phyloP scores from a whole-genome alignment of 768 basidiomycete species.

The Collybia mongolica region DNA sequence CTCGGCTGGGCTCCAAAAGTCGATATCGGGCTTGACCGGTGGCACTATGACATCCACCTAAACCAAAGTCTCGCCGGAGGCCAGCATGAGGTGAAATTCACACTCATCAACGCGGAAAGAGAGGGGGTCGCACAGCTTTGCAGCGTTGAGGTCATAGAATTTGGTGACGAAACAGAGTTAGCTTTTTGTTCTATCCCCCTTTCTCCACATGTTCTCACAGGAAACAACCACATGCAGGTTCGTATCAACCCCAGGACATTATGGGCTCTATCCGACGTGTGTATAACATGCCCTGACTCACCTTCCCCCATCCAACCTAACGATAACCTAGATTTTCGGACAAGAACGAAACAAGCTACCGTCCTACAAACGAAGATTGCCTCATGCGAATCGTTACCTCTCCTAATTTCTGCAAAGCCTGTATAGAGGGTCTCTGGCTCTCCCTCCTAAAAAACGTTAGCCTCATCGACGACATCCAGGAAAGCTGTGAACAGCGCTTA shows the following conservation, averaged over 20 bases:
- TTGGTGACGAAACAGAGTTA: slow-evolving; percentile 61
- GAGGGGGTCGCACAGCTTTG: slow-evolving; percentile 71
- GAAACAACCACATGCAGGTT: slow-evolving; percentile 44
- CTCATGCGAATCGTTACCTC: slow-evolving; percentile 74
- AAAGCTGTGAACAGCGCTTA: slow-evolving; percentile 30
- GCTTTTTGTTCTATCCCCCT: not conserved
- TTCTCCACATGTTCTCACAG: not conserved
- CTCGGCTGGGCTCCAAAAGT: slow-evolving; percentile 57
- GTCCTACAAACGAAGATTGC: slow-evolving; percentile 83
- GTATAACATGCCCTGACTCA: slow-evolving; percentile 18
- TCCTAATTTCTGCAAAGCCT: slow-evolving; percentile 74
- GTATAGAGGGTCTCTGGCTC: slow-evolving; percentile 73
- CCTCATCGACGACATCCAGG: slow-evolving; percentile 56
- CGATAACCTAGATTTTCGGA: slow-evolving; percentile 53
- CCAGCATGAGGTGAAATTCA: slow-evolving; percentile 58
- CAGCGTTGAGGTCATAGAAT: slow-evolving; percentile 73
- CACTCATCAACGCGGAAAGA: slow-evolving; percentile 42
- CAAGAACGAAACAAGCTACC: slow-evolving; percentile 62
- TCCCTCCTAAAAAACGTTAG: slow-evolving; percentile 56
- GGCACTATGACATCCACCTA: slow-evolving; percentile 67
- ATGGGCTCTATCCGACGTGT: slow-evolving; percentile 74
- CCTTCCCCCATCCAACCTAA: not conserved
- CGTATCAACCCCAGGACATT: slow-evolving; percentile 51
- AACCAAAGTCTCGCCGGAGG: slow-evolving; percentile 43
- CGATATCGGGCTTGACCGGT: slow-evolving; percentile 66